Base-by-base conservation (phyloP, 176 grass and related monocot species). In the Oryza officinalis region DNA sequence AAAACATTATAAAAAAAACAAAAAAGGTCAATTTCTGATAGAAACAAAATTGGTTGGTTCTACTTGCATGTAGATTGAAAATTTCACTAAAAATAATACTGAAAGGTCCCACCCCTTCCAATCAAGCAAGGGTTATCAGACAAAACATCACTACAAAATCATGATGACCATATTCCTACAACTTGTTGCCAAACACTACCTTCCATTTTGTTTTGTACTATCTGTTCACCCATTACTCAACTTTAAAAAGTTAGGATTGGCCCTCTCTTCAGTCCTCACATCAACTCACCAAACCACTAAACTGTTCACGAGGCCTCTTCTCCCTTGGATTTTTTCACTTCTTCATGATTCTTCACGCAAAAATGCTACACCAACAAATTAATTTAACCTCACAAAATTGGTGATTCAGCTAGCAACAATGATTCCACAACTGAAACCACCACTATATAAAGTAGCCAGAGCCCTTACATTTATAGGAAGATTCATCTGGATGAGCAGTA, bases 111-210 rank as follows among this genome's bases (percentile, higher is more conserved):
- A 79, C 31, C 27, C 46, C 27, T 68, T 66, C 32, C 52, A 71
- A 74, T 9, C 44, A 81, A 61, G 44, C 68, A 85, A 76, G 70
- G 52, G 27, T 70, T 27, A 81, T 40, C 44, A 41, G 79, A 89
- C 77, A 86, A 86, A 92, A 38, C 47, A 10, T 65, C 75, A 81
- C 83, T 80, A 77, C 63, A 74, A 92, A 71, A 72, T 81, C 74
- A 79, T 52, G 71, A 79, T 72, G 69, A 35, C 73, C 71, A 68
- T 86, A 90, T 90, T 90, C 88, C 71, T 59, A 63, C 74, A 76
- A 77, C 44, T 84, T 71, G 26, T 25, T 52, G 83, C 91, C 91
- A 92, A 92, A 76, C 80, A 70, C 75, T 87, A 89, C 65, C 52
- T 28, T 86, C 87, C 84, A 89, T 12, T 27, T 6, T 50, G 60